A percentile compares a stretch with the other conserved stretches of the same genome.
Evolutionary conservation across 108 stramenopile species (phyloP).

Genomic region (Pinguiococcus pyrenoidosus): DNA sequence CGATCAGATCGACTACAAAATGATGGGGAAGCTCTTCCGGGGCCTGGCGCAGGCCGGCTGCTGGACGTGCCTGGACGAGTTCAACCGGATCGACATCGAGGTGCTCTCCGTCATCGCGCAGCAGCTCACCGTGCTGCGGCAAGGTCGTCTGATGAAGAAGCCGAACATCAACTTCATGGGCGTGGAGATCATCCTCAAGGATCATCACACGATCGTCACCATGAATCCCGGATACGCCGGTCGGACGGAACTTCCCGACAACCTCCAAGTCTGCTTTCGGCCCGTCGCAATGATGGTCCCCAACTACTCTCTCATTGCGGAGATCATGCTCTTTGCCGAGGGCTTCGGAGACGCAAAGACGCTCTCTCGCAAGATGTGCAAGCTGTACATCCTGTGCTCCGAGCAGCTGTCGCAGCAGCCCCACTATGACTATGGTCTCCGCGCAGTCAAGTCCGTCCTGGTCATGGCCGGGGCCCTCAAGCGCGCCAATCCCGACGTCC

Average conservation of each 20-base stretch:
- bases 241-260: slow-evolving; percentile 51
- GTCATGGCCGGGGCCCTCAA: slow-evolving; percentile 38
- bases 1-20: slow-evolving; percentile 54
- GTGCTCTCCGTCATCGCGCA: slow-evolving; percentile 40
- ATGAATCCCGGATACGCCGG: slow-evolving; percentile 58
- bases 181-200: slow-evolving; percentile 36
- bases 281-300: slow-evolving; percentile 59
- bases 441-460: slow-evolving; percentile 47
- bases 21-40: slow-evolving; percentile 57
- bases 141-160: slow-evolving; percentile 37
- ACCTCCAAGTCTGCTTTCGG: slow-evolving; percentile 41
- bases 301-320: slow-evolving; percentile 50
- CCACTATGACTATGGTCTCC: slow-evolving; percentile 52
- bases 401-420: slow-evolving; percentile 56
- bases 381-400: slow-evolving; percentile 48
- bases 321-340: slow-evolving; percentile 55
- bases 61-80: slow-evolving; percentile 48
- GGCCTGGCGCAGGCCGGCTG: slow-evolving; percentile 49
- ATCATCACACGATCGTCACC: slow-evolving; percentile 52
- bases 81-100: slow-evolving; percentile 54
- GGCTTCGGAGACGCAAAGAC: slow-evolving; percentile 54
- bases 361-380: slow-evolving; percentile 51
- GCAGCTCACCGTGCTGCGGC: slow-evolving; percentile 40
- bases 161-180: slow-evolving; percentile 47
- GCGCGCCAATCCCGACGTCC: slow-evolving; percentile 32